phyloP scores from a whole-genome alignment of 176 grass and related monocot genomes.

The Coix lacrymajobi region DNA sequence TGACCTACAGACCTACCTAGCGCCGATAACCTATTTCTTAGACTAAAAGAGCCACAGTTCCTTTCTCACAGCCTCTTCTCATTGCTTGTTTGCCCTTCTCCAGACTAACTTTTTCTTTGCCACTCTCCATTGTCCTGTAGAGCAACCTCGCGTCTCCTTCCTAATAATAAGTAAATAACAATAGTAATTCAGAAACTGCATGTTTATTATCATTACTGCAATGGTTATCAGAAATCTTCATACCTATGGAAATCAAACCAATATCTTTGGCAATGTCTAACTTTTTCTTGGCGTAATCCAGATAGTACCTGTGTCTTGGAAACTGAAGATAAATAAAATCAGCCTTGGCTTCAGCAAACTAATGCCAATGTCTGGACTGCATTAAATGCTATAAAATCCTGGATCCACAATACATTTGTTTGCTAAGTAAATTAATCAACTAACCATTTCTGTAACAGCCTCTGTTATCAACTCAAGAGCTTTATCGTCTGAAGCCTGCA shows the following conservation, averaged over 20 bases:
- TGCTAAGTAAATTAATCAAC: not conserved
- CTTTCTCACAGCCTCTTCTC: not conserved
- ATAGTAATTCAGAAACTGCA: not conserved
- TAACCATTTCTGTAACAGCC: not conserved
- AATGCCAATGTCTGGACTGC: not conserved
- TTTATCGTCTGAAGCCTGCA: not conserved
- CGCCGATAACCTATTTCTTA: not conserved
- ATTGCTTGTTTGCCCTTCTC: not conserved
- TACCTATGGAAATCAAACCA: not conserved
- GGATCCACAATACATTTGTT: not conserved
- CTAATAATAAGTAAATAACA: not conserved
- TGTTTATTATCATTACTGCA: not conserved
- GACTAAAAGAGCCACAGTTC: not conserved
- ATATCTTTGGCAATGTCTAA: not conserved
- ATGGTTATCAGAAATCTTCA: not conserved
- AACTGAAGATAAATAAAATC: constrained; percentile 1
- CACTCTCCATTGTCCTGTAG: not conserved
- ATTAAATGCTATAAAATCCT: not conserved
- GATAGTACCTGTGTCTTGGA: not conserved
- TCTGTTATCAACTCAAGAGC: not conserved
- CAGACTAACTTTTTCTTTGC: not conserved
- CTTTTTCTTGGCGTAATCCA: constrained; percentile 4
- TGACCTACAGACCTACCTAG: no score
- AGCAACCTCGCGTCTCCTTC: not conserved
- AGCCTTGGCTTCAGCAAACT: not conserved